These are phyloP conservation scores for Camellia oleifera DNA, from an alignment of 179 eudicot genomes.

Conservation along the genomic window DNA sequence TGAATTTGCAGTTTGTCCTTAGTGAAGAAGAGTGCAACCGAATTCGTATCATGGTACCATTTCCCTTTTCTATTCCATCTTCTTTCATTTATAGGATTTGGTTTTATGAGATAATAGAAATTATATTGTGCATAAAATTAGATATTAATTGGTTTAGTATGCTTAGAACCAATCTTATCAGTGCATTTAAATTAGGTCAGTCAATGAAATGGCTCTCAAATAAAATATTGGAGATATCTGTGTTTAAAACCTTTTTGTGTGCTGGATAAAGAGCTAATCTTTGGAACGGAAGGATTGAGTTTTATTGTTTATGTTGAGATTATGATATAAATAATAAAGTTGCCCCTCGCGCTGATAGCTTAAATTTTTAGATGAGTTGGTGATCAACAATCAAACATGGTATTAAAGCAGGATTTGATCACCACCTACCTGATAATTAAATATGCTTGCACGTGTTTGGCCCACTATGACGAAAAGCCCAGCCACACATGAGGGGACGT, in stretches of 20 bases:
- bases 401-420: too few species aligned
- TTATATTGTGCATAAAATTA: not conserved
- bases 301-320: not conserved
- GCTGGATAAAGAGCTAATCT: not conserved
- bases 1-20: slow-evolving; percentile 71
- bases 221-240: not conserved
- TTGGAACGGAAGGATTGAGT: not conserved
- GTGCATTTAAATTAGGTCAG: not conserved
- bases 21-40: slow-evolving; percentile 66
- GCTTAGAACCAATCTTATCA: not conserved
- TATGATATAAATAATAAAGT: too few species aligned
- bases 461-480: too few species aligned
- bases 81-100: not conserved
- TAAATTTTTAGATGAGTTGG: too few species aligned
- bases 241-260: not conserved
- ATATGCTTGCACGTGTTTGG: too few species aligned
- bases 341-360: too few species aligned
- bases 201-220: not conserved
- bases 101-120: not conserved
- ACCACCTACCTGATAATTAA: too few species aligned
- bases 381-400: too few species aligned
- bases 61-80: not conserved
- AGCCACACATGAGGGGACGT: too few species aligned
- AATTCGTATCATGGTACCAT: slow-evolving; percentile 65
- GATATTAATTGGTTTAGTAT: not conserved